phyloP scores from a whole-genome alignment of 2,329 filamentous ascomycete species.

The Berkeleyomyces basicola region DNA sequence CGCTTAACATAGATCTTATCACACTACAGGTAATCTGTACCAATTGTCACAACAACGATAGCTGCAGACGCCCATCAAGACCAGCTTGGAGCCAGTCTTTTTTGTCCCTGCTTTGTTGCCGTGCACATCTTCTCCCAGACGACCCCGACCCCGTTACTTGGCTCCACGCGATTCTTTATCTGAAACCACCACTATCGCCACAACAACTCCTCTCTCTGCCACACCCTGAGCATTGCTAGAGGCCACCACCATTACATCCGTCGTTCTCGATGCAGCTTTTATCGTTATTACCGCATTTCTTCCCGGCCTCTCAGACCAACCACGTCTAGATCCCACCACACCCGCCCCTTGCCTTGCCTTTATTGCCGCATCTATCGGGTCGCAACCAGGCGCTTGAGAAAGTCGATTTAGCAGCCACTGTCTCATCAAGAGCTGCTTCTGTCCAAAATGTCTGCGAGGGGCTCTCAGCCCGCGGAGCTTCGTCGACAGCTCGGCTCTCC shows the following conservation, averaged over 20 bases:
- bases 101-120: background rate
- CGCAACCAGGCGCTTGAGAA: background rate
- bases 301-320: background rate
- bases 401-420: background rate
- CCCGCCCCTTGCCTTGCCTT: background rate
- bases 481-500: slow-evolving; percentile 39
- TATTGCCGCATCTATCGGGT: background rate
- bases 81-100: background rate
- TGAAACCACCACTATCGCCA: background rate
- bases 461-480: slow-evolving; percentile 26
- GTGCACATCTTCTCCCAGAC: background rate
- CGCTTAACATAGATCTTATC: no score
- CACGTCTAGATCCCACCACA: background rate
- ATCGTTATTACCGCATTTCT: background rate
- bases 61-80: background rate
- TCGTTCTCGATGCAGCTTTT: background rate
- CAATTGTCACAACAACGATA: background rate
- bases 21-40: background rate
- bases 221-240: background rate
- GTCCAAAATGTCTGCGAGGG: slow-evolving; percentile 9
- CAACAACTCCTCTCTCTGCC: background rate
- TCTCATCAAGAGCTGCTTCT: background rate
- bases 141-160: background rate
- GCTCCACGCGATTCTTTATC: background rate
- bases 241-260: background rate